Percentiles rank a stretch among this genome's conserved stretches.
These are phyloP conservation scores for Candida fluviatilis DNA, from an alignment of 805 yeast genomes.

Conservation along the genomic window DNA sequence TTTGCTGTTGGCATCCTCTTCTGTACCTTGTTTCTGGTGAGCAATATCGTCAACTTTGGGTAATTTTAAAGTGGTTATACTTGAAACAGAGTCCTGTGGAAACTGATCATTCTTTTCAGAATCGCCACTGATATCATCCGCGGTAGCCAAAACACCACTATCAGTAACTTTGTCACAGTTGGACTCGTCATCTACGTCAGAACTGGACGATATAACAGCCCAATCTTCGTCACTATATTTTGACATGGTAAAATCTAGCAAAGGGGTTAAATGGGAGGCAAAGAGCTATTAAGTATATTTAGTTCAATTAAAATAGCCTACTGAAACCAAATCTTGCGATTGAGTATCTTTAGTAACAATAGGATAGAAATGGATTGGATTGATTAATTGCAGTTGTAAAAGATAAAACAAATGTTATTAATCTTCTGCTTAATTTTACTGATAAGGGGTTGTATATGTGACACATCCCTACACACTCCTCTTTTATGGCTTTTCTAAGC, in stretches of 20 bases:
- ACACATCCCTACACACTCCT: too few relatives aligned
- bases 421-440: too few relatives aligned
- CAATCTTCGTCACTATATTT: conserved; percentile 36
- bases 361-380: too few relatives aligned
- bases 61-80: conserved; percentile 15
- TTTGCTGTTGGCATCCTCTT: neutral
- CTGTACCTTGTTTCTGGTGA: neutral
- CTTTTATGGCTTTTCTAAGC: too few relatives aligned
- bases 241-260: conserved; percentile 1
- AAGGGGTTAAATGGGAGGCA: conserved; percentile 3
- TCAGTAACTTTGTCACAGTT: conserved; percentile 1
- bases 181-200: conserved; percentile 34
- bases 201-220: conserved; percentile 41
- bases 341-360: too few relatives aligned
- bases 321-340: too few relatives aligned
- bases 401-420: too few relatives aligned
- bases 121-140: neutral
- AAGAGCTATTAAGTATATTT: neutral
- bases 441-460: too few relatives aligned
- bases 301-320: neutral
- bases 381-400: too few relatives aligned
- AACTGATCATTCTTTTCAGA: neutral
- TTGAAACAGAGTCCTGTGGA: conserved; percentile 7
- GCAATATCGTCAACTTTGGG: conserved; percentile 8
- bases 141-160: too few relatives aligned